Evolutionary conservation across 345 rosid species (phyloP).

Genomic region (Moringa oleifera): DNA sequence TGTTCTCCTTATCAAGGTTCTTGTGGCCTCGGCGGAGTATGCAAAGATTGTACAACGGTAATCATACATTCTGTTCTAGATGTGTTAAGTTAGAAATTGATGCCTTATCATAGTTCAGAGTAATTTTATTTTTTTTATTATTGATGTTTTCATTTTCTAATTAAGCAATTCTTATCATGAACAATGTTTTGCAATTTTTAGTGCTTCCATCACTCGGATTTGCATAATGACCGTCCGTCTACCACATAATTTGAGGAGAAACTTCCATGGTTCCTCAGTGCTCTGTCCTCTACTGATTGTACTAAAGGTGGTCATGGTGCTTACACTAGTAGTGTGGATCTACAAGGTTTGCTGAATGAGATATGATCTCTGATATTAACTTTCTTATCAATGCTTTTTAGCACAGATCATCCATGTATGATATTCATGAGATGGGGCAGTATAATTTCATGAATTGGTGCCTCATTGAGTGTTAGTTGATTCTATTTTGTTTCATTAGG

Average conservation of each 20-base stretch:
- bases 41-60: constrained; percentile 99
- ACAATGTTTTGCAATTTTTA: constrained; percentile 29
- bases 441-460: not conserved
- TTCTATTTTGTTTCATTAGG: constrained; percentile 35
- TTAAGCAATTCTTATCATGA: constrained; percentile 4
- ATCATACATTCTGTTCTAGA: constrained; percentile 7
- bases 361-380: constrained; percentile 7
- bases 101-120: not conserved
- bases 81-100: not conserved
- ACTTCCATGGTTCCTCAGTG: constrained; percentile 94
- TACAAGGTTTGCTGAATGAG: constrained; percentile 51
- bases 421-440: not conserved
- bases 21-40: constrained; percentile 64
- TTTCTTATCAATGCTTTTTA: not conserved
- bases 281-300: constrained; percentile 95
- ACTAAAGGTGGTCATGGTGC: constrained; percentile 99
- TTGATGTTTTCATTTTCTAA: constrained; percentile 8
- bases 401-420: not conserved
- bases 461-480: not conserved
- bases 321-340: constrained; percentile 79
- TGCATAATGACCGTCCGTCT: constrained; percentile 82
- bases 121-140: not conserved
- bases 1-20: constrained; percentile 47
- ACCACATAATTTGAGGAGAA: constrained; percentile 79
- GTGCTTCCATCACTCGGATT: constrained; percentile 94